phyloP scores from a whole-genome alignment of 2,329 filamentous ascomycete genomes.

The Cercospora janseana region DNA sequence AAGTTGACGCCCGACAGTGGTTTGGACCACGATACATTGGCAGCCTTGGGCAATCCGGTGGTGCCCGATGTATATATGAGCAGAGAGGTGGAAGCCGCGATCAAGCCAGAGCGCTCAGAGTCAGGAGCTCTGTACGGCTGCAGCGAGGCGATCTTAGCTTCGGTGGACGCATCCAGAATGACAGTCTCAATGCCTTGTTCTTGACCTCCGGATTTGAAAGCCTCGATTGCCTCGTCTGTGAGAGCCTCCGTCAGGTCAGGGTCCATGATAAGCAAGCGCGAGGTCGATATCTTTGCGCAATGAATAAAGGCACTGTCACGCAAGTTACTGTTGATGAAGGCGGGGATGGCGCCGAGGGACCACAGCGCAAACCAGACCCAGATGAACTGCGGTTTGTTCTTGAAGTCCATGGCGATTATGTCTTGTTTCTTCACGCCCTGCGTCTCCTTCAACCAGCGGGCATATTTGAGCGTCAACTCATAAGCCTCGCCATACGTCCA shows the following conservation, averaged over 20 bases:
- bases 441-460: constrained; percentile 67
- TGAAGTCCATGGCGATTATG: constrained; percentile 76
- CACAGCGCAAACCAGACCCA: constrained; percentile 76
- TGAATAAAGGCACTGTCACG: constrained; percentile 68
- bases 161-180: constrained; percentile 62
- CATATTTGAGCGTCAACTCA: constrained; percentile 67
- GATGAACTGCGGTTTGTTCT: constrained; percentile 75
- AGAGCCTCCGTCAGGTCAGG: constrained; percentile 56
- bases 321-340: constrained; percentile 87
- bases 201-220: constrained; percentile 47
- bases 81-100: constrained; percentile 57
- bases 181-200: constrained; percentile 56
- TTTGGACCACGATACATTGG: constrained; percentile 39
- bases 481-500: constrained; percentile 79
- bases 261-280: constrained; percentile 69
- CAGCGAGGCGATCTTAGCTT: constrained; percentile 41
- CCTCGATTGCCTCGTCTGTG: constrained; percentile 51
- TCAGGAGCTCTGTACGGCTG: constrained; percentile 35
- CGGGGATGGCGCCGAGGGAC: constrained; percentile 78
- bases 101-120: constrained; percentile 32
- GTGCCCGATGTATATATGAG: constrained; percentile 86
- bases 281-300: constrained; percentile 67
- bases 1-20: constrained; percentile 28
- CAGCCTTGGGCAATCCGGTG: constrained; percentile 72
- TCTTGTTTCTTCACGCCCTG: constrained; percentile 66